A percentile compares a stretch with the other conserved stretches of the same genome.
These are phyloP conservation scores for Suillus lakei DNA, from an alignment of 768 basidiomycete genomes.

Conservation along the genomic window DNA sequence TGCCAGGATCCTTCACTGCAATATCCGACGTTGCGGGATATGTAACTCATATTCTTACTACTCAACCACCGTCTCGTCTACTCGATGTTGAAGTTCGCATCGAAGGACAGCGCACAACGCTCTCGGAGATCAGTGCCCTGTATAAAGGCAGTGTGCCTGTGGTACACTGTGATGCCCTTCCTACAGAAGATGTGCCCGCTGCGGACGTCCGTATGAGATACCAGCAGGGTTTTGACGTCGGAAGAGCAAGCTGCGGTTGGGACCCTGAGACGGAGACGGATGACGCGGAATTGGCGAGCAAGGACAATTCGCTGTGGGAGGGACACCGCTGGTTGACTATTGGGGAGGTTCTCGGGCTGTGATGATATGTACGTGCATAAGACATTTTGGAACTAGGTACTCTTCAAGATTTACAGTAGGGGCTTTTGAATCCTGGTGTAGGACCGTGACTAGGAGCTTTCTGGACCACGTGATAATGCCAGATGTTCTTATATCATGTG, in stretches of 20 bases:
- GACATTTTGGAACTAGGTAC: neutral
- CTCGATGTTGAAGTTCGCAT: conserved; percentile 24
- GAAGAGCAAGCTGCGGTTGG: conserved; percentile 26
- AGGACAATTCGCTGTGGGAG: conserved; percentile 24
- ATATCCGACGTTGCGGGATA: conserved; percentile 33
- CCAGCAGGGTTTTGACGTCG: conserved; percentile 21
- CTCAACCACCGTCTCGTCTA: conserved; percentile 15
- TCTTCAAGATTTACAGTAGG: neutral
- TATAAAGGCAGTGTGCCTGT: conserved; percentile 6
- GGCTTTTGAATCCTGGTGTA: neutral
- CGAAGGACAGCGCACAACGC: conserved; percentile 24
- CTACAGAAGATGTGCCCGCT: conserved; percentile 6
- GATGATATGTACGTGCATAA: neutral
- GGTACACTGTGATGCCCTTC: conserved; percentile 20
- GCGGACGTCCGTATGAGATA: conserved; percentile 19
- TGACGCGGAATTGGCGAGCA: conserved; percentile 19
- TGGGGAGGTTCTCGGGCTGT: conserved; percentile 9
- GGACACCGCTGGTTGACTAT: conserved; percentile 28
- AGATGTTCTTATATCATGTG: neutral
- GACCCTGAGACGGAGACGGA: conserved; percentile 16
- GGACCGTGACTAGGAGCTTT: neutral
- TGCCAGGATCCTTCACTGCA: conserved; percentile 26
- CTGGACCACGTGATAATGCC: no score
- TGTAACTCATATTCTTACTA: conserved; percentile 28
- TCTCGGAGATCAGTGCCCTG: conserved; percentile 19